Evolutionary conservation across 306 rosid species (phyloP), one percentile per base, ranked within the genome.

Genomic region (Prunus campanulata): DNA sequence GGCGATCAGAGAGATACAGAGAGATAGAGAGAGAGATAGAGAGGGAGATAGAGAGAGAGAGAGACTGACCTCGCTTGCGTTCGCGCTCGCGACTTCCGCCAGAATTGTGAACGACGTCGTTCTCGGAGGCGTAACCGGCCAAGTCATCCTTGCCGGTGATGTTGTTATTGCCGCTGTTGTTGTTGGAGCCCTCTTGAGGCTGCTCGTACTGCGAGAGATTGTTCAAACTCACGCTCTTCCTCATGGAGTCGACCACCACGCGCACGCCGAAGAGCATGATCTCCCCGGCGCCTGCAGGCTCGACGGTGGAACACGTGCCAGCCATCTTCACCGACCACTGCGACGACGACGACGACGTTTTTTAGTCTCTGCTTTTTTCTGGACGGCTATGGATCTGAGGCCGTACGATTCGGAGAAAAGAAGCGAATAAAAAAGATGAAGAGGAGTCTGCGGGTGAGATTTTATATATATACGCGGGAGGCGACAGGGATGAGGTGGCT

Each of bases 171-270:
- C 44, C 76, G 42, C 52, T 32, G 48, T 59, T 68, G 44, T 78
- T 80, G 3, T 20, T 66, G 77, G 24, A 29, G 54, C 52, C 76
- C 39, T 79, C 73, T 6, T 77, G 89, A 69, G 97, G 93, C 70
- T 80, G 93, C 29, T 87, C 97, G 66, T 96, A 96, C 84, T 96
- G 99, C 14, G 99, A 89, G 74, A 96, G 96, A 63, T 96, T 91
- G 83, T 91, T 96, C 90, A 96, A 85, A 79, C 98, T 92, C 29
- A 92, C 99, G 64, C 98, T 96, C 85, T 96, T 96, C 81, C 99
- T 93, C 94, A 96, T 96, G 57, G 96, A 88, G 81, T 96, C 99
- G 9, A 96, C 96, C 46, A 96, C 97, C 2, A 96, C 90, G 44
- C 99, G 82, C 11, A 96, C 93, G 1, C 99, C 99, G 74, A 96